Percentiles rank a stretch among this genome's conserved stretches.
phyloP scores from a whole-genome alignment of 345 rosid genomes.

The Euphorbia lathyris region DNA sequence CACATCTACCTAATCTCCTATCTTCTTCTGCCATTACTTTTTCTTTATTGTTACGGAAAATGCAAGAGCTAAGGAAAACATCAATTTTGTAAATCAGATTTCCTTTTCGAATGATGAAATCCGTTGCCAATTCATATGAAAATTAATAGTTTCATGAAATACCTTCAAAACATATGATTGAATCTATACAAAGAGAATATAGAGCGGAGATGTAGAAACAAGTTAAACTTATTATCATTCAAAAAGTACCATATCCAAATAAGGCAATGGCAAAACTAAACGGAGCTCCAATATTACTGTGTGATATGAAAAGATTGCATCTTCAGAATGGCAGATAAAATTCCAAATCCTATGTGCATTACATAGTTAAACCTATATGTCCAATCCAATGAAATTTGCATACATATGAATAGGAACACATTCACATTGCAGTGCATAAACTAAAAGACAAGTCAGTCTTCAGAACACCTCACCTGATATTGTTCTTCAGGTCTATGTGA shows the following conservation, averaged over 20 bases:
- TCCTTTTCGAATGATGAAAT: slow-evolving; percentile 62
- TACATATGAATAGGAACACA: background rate
- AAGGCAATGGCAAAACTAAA: background rate
- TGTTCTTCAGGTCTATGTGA: slow-evolving; percentile 35
- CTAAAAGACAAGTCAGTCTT: slow-evolving; percentile 9
- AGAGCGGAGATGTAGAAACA: background rate
- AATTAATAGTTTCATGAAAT: no score
- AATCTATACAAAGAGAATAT: no score
- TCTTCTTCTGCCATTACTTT: no score
- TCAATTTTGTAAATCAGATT: slow-evolving; percentile 78
- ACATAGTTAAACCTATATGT: background rate
- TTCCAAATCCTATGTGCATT: background rate
- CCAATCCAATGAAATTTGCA: no score
- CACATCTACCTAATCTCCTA: no score
- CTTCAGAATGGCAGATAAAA: background rate
- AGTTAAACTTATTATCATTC: background rate
- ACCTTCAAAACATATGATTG: no score
- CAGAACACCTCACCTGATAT: slow-evolving; percentile 41
- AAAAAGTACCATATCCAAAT: background rate
- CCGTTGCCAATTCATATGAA: slow-evolving; percentile 58
- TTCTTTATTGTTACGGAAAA: no score
- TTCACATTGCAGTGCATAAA: slow-evolving; percentile 1
- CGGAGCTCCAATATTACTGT: no score
- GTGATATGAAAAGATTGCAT: no score
- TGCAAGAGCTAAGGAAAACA: slow-evolving; percentile 69